Base-by-base conservation (phyloP, 73 alveolate species). In the Blepharisma japonicum region DNA sequence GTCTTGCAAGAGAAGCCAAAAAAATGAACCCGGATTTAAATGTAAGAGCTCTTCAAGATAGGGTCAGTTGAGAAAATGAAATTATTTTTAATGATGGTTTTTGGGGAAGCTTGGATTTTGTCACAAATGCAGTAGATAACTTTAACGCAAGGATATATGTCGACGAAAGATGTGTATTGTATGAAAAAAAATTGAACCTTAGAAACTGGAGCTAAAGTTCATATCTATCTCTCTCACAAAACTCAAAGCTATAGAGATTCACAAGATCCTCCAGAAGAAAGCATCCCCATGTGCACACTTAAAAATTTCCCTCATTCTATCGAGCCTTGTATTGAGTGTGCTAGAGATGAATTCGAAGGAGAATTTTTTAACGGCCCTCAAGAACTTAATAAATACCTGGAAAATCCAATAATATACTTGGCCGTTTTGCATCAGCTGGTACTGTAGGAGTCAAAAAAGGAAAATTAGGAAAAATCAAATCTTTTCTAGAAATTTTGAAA, bases 311-410 rank as follows among this genome's bases (percentile, higher is more conserved):
- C 99, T 47, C 90, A 95, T 78, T 90, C 94, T 89, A 96, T 97
- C 71, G 99, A 97, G 89, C 99, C 96, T 89, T 91, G 99, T 71
- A 97, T 97, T 71, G 98, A 97, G 83, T 97, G 99, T 99, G 98
- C 99, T 23, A 90, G 99, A 83, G 98, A 96, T 67, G 93, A 88
- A 67, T 97, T 97, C 90, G 90, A 91, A 86, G 97, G 93, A 84
- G 82, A 90, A 77, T 97, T 96, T 81, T 93, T 91, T 68, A 99
- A 97, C 83, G 95, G 95, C 23, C 96, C 98, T 3, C 77, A 81
- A 21, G 87, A 77, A 49, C 74, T 3, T 47, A 90, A 8, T 45
- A 38, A 49, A 11, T 70, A 23, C 80, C 20, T 38, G 14, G 32
- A 14, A n/a, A 45, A 25, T 76, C 20, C 20, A 49, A 25, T 23